Conservation (phyloP, 306 rosid species). For the Bauhinia variegata region DNA sequence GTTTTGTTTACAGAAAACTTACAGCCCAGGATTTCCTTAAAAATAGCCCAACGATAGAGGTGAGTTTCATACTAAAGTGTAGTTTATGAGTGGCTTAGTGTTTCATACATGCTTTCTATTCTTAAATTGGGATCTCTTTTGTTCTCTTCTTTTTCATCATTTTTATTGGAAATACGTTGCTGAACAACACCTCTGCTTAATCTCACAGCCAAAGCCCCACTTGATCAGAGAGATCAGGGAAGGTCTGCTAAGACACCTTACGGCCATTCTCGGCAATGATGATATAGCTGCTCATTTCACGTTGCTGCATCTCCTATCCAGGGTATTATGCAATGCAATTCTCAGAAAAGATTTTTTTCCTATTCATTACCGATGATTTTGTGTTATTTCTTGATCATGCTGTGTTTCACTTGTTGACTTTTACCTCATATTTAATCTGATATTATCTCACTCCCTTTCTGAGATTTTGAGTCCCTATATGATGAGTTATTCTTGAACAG, state of each 20-base stretch:
- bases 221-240: conserved; percentile 66
- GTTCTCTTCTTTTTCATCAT: not conserved
- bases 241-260: conserved; percentile 67
- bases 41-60: conserved; percentile 56
- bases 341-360: not conserved
- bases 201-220: conserved; percentile 57
- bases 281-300: conserved; percentile 76
- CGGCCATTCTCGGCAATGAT: conserved; percentile 80
- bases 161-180: conserved; percentile 24
- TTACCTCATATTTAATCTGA: not conserved
- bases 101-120: conserved; percentile 4
- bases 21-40: conserved; percentile 62
- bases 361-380: conserved; percentile 16
- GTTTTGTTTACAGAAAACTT: conserved; percentile 79
- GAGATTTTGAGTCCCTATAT: conserved; percentile 23
- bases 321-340: conserved; percentile 43
- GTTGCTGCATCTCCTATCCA: conserved; percentile 88
- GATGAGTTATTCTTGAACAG: conserved; percentile 45
- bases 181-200: conserved; percentile 26
- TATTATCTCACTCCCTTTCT: not conserved
- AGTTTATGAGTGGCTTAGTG: not conserved
- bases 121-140: conserved; percentile 30
- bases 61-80: conserved; percentile 33
- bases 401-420: conserved; percentile 9
- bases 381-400: conserved; percentile 24